Conservation (phyloP, 176 grass and related monocot genomes). For the Ensete glaucum region DNA sequence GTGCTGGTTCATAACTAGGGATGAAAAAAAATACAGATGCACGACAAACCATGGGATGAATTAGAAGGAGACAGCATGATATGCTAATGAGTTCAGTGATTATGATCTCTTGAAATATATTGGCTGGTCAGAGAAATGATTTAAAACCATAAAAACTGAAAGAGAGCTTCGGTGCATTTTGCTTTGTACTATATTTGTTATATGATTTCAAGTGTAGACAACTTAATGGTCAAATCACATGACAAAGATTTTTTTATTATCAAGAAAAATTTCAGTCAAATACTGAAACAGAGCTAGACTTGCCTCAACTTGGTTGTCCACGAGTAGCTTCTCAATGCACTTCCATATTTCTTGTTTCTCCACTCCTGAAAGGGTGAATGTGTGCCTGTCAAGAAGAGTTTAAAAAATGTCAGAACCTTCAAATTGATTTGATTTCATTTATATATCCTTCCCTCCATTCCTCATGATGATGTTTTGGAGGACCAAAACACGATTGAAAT, state of each 20-base stretch:
- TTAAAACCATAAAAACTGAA: not conserved
- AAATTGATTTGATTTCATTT: not conserved
- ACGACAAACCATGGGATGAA: not conserved
- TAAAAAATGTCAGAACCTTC: conserved; percentile 5
- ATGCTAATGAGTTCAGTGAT: too few relatives aligned
- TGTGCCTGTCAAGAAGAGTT: conserved; percentile 51
- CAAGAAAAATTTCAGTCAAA: not conserved
- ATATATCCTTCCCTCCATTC: not conserved
- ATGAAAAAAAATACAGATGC: not conserved
- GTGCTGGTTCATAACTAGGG: not conserved
- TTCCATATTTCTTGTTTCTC: conserved; percentile 86
- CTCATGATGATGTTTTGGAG: not conserved
- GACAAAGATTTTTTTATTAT: not conserved
- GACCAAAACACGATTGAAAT: not conserved
- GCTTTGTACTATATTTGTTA: not conserved
- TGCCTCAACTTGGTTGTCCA: conserved; percentile 98
- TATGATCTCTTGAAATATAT: not conserved
- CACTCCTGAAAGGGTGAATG: conserved; percentile 59
- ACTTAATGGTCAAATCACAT: not conserved
- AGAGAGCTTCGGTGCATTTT: not conserved
- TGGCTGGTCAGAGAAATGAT: not conserved
- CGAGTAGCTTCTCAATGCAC: conserved; percentile 79
- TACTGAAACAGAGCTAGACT: conserved; percentile 27
- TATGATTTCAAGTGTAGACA: not conserved
- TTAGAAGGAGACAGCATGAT: not conserved